phyloP scores from a whole-genome alignment of 257 asterid species.

The Coffea canephora region DNA sequence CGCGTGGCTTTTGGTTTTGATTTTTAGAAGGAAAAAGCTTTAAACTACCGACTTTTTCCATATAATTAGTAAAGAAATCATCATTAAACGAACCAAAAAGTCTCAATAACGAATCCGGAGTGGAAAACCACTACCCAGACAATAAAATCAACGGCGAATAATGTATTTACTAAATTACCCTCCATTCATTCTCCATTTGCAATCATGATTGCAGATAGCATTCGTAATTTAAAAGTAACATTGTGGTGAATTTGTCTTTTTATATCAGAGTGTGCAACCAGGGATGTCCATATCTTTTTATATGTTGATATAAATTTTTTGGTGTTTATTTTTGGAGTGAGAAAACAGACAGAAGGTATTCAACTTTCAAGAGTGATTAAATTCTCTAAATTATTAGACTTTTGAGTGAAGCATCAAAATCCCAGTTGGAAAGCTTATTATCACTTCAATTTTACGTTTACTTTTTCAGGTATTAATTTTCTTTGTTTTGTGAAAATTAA shows the following conservation, averaged over 20 bases:
- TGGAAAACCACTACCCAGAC: background rate
- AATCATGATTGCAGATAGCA: background rate
- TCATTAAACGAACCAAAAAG: background rate
- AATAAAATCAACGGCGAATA: background rate
- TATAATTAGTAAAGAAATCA: background rate
- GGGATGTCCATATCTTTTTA: background rate
- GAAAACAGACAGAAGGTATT: background rate
- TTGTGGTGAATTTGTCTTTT: background rate
- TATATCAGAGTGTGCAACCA: background rate
- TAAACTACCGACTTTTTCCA: background rate
- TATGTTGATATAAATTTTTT: background rate
- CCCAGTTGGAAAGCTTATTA: background rate
- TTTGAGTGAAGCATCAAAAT: slow-evolving; percentile 21
- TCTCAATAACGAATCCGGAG: background rate
- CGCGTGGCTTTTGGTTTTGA: background rate
- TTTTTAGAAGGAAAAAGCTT: background rate
- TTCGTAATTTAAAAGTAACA: background rate
- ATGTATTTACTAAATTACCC: background rate
- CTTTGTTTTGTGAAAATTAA: background rate
- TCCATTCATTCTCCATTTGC: background rate
- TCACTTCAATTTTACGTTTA: background rate
- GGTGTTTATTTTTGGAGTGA: background rate
- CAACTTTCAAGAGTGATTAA: background rate
- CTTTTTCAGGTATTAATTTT: slow-evolving; percentile 14
- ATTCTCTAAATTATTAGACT: slow-evolving; percentile 11